Conservation (phyloP, 129 eudicot species). For the Rutidosis leptorrhynchoides region DNA sequence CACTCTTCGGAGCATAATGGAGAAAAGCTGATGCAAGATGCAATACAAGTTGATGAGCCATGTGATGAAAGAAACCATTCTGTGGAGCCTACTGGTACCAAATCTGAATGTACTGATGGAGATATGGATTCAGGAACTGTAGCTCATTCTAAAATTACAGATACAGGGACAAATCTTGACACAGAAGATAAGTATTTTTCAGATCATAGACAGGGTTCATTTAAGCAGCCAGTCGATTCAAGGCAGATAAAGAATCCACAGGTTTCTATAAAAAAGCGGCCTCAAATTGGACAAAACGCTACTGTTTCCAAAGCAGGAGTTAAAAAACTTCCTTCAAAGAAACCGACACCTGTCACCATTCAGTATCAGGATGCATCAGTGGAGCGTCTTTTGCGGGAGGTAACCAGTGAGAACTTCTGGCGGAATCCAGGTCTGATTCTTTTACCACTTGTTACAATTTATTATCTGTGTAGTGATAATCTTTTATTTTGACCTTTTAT, state of each 20-base stretch:
- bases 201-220: constrained; percentile 52
- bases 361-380: constrained; percentile 86
- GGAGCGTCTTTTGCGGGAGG: constrained; percentile 93
- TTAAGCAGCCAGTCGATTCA: constrained; percentile 55
- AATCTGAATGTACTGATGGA: constrained; percentile 56
- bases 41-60: constrained; percentile 51
- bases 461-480: neutral
- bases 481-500: no score
- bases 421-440: constrained; percentile 69
- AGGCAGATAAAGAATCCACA: constrained; percentile 54
- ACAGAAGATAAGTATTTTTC: constrained; percentile 46
- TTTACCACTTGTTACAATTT: neutral
- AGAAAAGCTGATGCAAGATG: constrained; percentile 59
- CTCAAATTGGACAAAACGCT: constrained; percentile 42
- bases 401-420: constrained; percentile 88
- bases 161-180: constrained; percentile 42
- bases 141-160: constrained; percentile 53
- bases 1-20: constrained; percentile 42
- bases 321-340: constrained; percentile 78
- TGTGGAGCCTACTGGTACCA: constrained; percentile 64
- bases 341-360: constrained; percentile 43
- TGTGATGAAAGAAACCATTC: constrained; percentile 48
- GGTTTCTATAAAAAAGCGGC: constrained; percentile 44
- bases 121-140: constrained; percentile 49
- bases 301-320: constrained; percentile 43